These are phyloP conservation scores for Sphaerulina vaccinii DNA, from an alignment of 2,329 filamentous ascomycete species.

Conservation along the genomic window DNA sequence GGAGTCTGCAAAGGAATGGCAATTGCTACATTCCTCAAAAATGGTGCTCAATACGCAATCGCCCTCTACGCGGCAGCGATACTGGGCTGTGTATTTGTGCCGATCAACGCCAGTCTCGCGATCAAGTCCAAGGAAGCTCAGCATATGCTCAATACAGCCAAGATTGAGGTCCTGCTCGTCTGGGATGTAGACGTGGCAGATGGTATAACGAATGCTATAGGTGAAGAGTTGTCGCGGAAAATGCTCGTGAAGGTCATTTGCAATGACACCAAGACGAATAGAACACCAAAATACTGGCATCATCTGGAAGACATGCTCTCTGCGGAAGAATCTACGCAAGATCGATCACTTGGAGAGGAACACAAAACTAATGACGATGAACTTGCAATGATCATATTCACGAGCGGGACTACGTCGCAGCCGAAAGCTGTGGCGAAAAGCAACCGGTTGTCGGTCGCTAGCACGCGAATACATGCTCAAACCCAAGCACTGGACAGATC, in stretches of 20 bases:
- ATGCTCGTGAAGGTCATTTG: conserved; percentile 2
- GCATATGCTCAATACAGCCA: conserved; percentile 5
- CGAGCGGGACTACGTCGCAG: too few relatives aligned
- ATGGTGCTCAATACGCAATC: conserved; percentile 5
- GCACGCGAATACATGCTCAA: background rate
- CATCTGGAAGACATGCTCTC: too few relatives aligned
- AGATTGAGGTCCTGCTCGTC: background rate
- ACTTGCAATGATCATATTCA: too few relatives aligned
- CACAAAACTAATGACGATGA: too few relatives aligned
- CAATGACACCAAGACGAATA: background rate
- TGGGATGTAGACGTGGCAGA: conserved; percentile 10
- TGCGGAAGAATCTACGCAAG: too few relatives aligned
- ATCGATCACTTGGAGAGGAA: too few relatives aligned
- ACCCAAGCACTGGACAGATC: background rate
- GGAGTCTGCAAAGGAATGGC: conserved; percentile 3
- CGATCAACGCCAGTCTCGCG: conserved; percentile 6
- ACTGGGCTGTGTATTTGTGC: conserved; percentile 1
- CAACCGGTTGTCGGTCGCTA: too few relatives aligned
- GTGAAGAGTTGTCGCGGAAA: background rate
- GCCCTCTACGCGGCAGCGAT: conserved; percentile 1
- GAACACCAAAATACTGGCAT: too few relatives aligned
- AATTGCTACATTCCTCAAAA: conserved; percentile 5
- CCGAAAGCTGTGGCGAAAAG: too few relatives aligned
- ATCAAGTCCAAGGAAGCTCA: conserved; percentile 3
- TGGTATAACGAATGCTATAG: background rate